A percentile compares a stretch with the other conserved stretches of the same genome.
These are phyloP conservation scores for Periconia macrospinosa DNA, from an alignment of 2,329 filamentous ascomycete genomes.

Conservation along the genomic window DNA sequence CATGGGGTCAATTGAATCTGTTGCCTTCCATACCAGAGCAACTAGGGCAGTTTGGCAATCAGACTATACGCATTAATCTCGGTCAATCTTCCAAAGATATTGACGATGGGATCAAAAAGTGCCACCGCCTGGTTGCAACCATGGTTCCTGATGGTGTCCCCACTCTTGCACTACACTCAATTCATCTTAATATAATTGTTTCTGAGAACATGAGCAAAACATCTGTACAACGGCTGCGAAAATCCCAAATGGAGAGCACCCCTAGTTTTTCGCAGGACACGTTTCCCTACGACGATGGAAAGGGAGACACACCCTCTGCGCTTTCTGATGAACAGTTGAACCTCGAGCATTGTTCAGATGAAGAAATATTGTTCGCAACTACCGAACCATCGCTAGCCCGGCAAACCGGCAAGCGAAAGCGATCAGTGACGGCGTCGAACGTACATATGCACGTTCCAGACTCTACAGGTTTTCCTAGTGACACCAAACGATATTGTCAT, in stretches of 20 bases:
- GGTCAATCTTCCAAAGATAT: constrained; percentile 12
- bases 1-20: constrained; percentile 40
- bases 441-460: neutral
- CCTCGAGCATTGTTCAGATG: neutral
- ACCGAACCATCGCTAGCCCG: neutral
- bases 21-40: constrained; percentile 18
- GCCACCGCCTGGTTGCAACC: constrained; percentile 24
- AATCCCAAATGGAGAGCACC: neutral
- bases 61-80: constrained; percentile 24
- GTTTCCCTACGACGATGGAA: neutral
- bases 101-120: constrained; percentile 7
- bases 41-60: neutral
- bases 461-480: neutral
- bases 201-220: constrained; percentile 15
- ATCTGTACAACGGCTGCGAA: constrained; percentile 12
- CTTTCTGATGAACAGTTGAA: neutral
- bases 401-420: neutral
- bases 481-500: neutral
- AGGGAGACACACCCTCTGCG: neutral
- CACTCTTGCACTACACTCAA: constrained; percentile 24
- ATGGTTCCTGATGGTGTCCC: constrained; percentile 33
- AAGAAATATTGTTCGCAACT: neutral
- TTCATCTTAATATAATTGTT: constrained; percentile 29
- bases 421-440: neutral
- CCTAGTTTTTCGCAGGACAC: neutral